Base-by-base conservation (phyloP, 768 basidiomycete genomes). In the Russula sp. region DNA sequence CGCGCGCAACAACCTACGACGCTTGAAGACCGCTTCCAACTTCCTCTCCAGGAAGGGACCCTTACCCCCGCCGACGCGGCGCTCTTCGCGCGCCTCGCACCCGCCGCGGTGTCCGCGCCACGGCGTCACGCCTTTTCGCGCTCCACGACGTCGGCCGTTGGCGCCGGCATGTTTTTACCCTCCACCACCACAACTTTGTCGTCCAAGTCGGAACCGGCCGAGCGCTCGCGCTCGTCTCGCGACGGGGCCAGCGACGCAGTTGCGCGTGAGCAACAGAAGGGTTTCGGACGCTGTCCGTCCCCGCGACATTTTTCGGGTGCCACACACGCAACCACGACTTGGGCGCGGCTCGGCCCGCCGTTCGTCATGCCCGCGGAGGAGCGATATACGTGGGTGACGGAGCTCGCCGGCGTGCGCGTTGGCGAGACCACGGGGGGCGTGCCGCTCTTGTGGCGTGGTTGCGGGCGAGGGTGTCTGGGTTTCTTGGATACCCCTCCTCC, bases 391-490 rank as follows among this genome's bases (percentile, higher is more conserved):
- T 68, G 66, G 66, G 66, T 59, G 61, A 58, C 31, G 45, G 45
- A 56, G 27, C 42, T 68, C n/a, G 64, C 64, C 4, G 66, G 66
- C 4, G 45, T 66, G 47, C 47, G 58, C 2, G 57, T 68, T 11
- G 66, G 66, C 13, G 60, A 59, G 57, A 52, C 54, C 35, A 59
- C 47, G n/a, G 65, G 63, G 7, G 65, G 65, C 8, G 66, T 68
- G 44, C 66, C 66, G 35, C 34, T 68, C 37, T 47, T 68, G 31
- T 68, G 66, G 66, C 64, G 66, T 0, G 66, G 66, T 13, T 68
- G 66, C n/a, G 53, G 54, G 45, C 39, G 48, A 31, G 66, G 66
- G 18, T 68, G 66, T 45, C 27, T 68, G 45, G 11, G 32, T 42
- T 68, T 68, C 45, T 58, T 68, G 52, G 57, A 48, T 6, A 22